Evolutionary conservation across 768 basidiomycete genomes (phyloP).

Genomic region (Pleurotus cornucopiae): DNA sequence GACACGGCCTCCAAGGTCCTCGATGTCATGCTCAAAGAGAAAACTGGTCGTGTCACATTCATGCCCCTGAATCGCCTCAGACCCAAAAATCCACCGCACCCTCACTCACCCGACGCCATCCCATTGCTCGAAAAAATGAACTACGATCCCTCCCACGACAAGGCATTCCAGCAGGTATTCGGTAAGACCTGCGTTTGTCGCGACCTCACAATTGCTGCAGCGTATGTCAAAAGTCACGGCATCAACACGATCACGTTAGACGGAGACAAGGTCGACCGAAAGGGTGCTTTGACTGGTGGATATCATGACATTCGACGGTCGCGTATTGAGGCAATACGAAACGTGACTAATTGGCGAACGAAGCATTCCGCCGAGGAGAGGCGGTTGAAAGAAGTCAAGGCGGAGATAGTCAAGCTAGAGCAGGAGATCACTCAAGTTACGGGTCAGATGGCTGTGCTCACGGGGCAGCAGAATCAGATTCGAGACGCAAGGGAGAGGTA

Average conservation of each 20-base stretch:
- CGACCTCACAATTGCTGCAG: slow-evolving; percentile 87
- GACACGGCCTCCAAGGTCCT: slow-evolving; percentile 89
- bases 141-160: slow-evolving; percentile 64
- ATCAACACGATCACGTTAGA: slow-evolving; percentile 97
- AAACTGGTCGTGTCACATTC: slow-evolving; percentile 93
- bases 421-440: slow-evolving; percentile 79
- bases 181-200: slow-evolving; percentile 96
- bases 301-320: slow-evolving; percentile 91
- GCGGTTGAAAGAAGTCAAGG: slow-evolving; percentile 71
- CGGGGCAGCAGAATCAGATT: slow-evolving; percentile 67
- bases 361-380: slow-evolving; percentile 65
- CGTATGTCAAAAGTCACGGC: slow-evolving; percentile 90
- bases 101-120: slow-evolving; percentile 72
- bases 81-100: slow-evolving; percentile 61
- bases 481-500: slow-evolving; percentile 65
- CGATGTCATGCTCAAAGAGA: slow-evolving; percentile 90
- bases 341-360: slow-evolving; percentile 67
- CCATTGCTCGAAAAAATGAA: slow-evolving; percentile 80
- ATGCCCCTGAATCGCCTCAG: slow-evolving; percentile 96
- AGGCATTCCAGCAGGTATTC: slow-evolving; percentile 96
- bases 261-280: slow-evolving; percentile 96
- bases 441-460: slow-evolving; percentile 68
- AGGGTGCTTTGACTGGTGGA: slow-evolving; percentile 93
- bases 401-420: slow-evolving; percentile 65
- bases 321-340: slow-evolving; percentile 82